Conservation (phyloP, 371 early-diverging fungal species). For the Synchytrium microbalum region DNA sequence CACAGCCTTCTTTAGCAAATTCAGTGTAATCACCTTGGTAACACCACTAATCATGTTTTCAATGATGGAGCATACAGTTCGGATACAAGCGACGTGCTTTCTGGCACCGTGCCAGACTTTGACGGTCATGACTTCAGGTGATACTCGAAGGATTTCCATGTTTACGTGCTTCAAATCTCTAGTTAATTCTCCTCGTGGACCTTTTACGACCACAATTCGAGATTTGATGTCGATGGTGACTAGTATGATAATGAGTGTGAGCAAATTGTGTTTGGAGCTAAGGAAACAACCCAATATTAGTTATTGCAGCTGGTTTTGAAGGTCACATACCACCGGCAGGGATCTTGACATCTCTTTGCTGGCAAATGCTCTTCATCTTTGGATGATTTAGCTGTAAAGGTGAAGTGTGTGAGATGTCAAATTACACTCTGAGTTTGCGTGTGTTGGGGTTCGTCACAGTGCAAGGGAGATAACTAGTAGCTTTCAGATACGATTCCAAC, state of each 20-base stretch:
- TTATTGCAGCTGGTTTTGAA: background rate
- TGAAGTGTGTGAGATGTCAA: no score
- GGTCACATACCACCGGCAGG: conserved; percentile 30
- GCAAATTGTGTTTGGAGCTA: no score
- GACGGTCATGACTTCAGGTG: conserved; percentile 66
- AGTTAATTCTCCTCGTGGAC: conserved; percentile 74
- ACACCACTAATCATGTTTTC: conserved; percentile 98
- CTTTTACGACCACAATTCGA: conserved; percentile 38
- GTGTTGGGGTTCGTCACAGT: no score
- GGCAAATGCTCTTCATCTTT: conserved; percentile 32
- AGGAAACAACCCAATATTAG: background rate
- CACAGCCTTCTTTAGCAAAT: no score
- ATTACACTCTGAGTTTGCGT: no score
- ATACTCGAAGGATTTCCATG: conserved; percentile 78
- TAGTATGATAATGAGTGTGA: conserved; percentile 7
- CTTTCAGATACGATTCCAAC: no score
- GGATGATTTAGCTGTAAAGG: no score
- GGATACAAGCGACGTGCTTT: conserved; percentile 97
- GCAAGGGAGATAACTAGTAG: no score
- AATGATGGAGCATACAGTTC: conserved; percentile 94
- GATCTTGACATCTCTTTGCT: conserved; percentile 33
- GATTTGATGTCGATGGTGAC: conserved; percentile 38
- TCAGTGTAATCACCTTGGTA: conserved; percentile 86
- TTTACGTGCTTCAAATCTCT: conserved; percentile 94
- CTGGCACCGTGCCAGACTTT: conserved; percentile 96